phyloP scores from a whole-genome alignment of 2,329 filamentous ascomycete genomes.

The Neofusicoccum parvum region DNA sequence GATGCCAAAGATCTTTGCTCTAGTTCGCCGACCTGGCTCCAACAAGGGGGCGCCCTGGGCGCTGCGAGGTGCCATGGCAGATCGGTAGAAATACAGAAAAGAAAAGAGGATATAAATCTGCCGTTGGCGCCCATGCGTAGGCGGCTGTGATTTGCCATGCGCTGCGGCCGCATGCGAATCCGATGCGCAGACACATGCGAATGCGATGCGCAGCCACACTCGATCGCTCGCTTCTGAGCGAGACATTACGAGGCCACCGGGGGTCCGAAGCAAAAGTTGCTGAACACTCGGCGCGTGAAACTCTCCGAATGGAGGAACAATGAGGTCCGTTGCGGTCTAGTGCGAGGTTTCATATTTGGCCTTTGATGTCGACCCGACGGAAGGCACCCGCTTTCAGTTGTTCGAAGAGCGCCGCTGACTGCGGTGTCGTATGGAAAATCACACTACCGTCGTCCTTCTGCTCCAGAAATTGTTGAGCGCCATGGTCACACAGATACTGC shows the following conservation, averaged over 20 bases:
- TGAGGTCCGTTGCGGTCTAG: neutral
- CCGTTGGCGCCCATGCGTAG: neutral
- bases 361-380: slow-evolving; percentile 91
- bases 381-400: slow-evolving; percentile 72
- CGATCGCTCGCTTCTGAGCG: neutral
- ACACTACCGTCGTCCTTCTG: slow-evolving; percentile 63
- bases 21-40: neutral
- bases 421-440: slow-evolving; percentile 48
- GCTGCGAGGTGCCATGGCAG: neutral
- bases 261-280: slow-evolving; percentile 5
- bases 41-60: neutral
- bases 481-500: slow-evolving; percentile 83
- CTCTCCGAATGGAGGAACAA: neutral
- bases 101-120: slow-evolving; percentile 1
- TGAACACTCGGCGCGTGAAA: neutral
- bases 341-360: slow-evolving; percentile 74
- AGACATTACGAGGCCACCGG: slow-evolving; percentile 6
- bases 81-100: neutral
- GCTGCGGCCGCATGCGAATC: neutral
- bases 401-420: slow-evolving; percentile 64
- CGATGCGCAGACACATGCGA: neutral
- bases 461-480: slow-evolving; percentile 74
- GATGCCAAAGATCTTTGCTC: slow-evolving; percentile 2
- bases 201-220: neutral
- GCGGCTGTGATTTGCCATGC: neutral